phyloP scores from a whole-genome alignment of 228 moss, liverwort and hornwort species.

The Sphagnum magellanicum region DNA sequence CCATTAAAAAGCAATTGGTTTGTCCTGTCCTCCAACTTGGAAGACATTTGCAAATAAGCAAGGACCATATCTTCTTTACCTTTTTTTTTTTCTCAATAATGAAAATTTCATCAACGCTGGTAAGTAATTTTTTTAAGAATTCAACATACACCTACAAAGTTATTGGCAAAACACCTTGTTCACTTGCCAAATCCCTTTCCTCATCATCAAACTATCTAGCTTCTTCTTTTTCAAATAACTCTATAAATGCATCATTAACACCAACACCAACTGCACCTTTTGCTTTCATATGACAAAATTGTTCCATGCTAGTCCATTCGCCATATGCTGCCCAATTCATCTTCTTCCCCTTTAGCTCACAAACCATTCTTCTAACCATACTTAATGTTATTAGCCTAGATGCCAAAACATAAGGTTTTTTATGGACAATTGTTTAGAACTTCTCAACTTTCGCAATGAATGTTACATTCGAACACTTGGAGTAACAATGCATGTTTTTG shows the following conservation, averaged over 20 bases:
- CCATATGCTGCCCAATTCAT: neutral
- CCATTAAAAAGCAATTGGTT: no score
- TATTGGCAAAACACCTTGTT: no score
- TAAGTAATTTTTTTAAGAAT: neutral
- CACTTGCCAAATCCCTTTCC: neutral
- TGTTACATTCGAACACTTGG: neutral
- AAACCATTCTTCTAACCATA: neutral
- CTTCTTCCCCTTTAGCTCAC: neutral
- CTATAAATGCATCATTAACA: neutral
- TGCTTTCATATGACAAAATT: neutral
- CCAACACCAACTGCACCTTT: neutral
- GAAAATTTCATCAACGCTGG: neutral
- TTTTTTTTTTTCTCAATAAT: no score
- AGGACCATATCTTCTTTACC: no score
- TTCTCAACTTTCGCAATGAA: neutral
- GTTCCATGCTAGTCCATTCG: neutral
- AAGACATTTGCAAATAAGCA: no score
- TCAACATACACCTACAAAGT: neutral
- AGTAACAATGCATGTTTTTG: neutral
- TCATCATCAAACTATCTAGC: neutral
- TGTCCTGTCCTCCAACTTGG: no score
- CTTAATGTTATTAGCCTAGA: neutral
- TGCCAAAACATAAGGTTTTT: neutral
- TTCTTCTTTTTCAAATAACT: neutral
- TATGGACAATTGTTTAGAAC: neutral